Percentiles rank a stretch among this genome's conserved stretches.
Conservation (phyloP, 2,329 filamentous ascomycete species). For the Pseudogymnoascus destructans region DNA sequence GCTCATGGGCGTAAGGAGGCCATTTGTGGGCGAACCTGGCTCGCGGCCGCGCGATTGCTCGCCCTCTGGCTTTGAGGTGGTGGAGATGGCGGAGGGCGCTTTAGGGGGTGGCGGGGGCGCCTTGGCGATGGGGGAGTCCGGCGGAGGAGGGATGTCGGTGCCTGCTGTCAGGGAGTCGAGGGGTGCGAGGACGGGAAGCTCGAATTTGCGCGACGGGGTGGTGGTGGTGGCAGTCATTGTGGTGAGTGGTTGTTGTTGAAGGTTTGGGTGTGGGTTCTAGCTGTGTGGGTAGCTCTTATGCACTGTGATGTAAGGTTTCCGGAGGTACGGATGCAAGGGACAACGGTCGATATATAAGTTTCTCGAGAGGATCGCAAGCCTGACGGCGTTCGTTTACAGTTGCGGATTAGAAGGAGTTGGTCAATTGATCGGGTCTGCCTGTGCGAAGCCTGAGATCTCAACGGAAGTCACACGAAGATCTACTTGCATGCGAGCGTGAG, state of each 20-base stretch:
- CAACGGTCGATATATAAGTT: neutral
- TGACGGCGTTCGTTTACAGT: neutral
- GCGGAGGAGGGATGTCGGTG: conserved; percentile 26
- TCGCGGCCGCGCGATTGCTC: neutral
- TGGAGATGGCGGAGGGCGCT: conserved; percentile 6
- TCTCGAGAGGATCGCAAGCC: neutral
- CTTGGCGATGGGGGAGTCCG: conserved; percentile 24
- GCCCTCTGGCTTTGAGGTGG: conserved; percentile 8
- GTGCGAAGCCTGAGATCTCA: conserved; percentile 4
- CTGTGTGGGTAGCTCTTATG: conserved; percentile 8
- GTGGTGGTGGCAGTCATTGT: conserved; percentile 1
- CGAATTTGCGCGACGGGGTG: conserved; percentile 20
- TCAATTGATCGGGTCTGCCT: neutral
- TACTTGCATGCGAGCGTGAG: conserved; percentile 2
- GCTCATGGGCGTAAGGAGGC: conserved; percentile 18
- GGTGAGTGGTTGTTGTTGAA: neutral
- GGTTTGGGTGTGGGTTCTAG: neutral
- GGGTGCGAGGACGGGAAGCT: conserved; percentile 24
- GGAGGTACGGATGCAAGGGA: neutral
- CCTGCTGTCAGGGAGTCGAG: conserved; percentile 26
- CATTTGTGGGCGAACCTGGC: neutral
- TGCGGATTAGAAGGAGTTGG: neutral
- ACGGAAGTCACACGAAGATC: conserved; percentile 7
- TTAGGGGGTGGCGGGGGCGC: conserved; percentile 15
- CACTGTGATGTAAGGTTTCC: conserved; percentile 6